A percentile compares a stretch with the other conserved stretches of the same genome.
Evolutionary conservation across 2,329 filamentous ascomycete species (phyloP).

Genomic region (Rhytidhysteron rufulum): DNA sequence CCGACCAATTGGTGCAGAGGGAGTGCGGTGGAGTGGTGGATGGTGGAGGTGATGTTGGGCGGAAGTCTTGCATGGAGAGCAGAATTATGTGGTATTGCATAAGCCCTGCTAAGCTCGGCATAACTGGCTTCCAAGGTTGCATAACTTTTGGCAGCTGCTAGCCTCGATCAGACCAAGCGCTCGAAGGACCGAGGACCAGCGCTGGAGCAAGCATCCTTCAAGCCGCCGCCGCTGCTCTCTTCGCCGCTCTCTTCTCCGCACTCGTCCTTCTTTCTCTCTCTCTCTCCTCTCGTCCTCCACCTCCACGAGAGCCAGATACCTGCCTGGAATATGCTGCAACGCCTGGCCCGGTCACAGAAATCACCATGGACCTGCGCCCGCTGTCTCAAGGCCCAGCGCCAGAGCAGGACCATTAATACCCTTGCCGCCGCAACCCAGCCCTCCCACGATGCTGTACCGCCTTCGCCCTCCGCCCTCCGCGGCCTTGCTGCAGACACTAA

Average conservation of each 20-base stretch:
- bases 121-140: too few species aligned
- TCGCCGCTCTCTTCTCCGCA: neutral
- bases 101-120: too few species aligned
- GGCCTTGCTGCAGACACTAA: constrained; percentile 36
- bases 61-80: constrained; percentile 4
- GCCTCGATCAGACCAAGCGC: too few species aligned
- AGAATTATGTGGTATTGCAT: too few species aligned
- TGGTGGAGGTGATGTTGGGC: neutral
- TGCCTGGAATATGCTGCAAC: constrained; percentile 36
- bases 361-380: constrained; percentile 58
- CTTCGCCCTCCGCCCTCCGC: constrained; percentile 19
- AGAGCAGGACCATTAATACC: constrained; percentile 37
- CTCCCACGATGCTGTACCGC: constrained; percentile 21
- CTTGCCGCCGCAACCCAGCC: constrained; percentile 35
- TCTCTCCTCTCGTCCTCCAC: neutral
- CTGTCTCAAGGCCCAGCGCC: constrained; percentile 47
- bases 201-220: too few species aligned
- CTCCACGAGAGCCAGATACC: too few species aligned
- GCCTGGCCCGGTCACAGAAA: constrained; percentile 20
- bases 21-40: constrained; percentile 17
- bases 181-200: too few species aligned
- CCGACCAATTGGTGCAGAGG: constrained; percentile 29
- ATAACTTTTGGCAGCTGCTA: too few species aligned
- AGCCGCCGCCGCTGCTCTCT: too few species aligned
- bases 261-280: neutral